A percentile compares a stretch with the other conserved stretches of the same genome.
phyloP scores from a whole-genome alignment of 2,329 filamentous ascomycete genomes.

The Xenoacremonium recifei region DNA sequence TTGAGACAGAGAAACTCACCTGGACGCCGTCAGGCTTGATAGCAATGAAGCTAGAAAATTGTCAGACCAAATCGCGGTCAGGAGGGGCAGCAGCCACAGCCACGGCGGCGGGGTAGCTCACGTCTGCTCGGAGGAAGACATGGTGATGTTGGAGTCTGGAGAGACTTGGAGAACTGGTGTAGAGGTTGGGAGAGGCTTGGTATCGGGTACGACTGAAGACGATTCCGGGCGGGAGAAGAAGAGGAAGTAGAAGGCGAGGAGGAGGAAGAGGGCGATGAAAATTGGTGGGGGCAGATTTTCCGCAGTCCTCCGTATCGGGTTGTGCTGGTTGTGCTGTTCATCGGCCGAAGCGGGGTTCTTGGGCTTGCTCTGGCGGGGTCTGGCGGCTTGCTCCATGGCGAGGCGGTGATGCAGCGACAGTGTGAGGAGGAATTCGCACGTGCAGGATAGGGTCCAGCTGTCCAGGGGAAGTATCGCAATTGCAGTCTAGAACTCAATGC shows the following conservation, averaged over 20 bases:
- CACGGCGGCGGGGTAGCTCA: slow-evolving; percentile 50
- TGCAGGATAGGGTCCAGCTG: too few species aligned
- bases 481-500: too few species aligned
- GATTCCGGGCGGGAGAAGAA: slow-evolving; percentile 28
- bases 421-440: too few species aligned
- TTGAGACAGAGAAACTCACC: slow-evolving; percentile 55
- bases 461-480: too few species aligned
- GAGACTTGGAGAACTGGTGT: slow-evolving; percentile 28
- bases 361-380: slow-evolving; percentile 33
- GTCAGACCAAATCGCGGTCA: slow-evolving; percentile 22
- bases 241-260: slow-evolving; percentile 36
- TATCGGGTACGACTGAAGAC: slow-evolving; percentile 27
- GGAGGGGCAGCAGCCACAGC: slow-evolving; percentile 21
- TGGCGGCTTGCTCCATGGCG: too few species aligned
- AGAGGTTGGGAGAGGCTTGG: slow-evolving; percentile 23
- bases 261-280: slow-evolving; percentile 38
- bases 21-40: slow-evolving; percentile 99
- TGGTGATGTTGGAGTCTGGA: slow-evolving; percentile 44
- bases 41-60: slow-evolving; percentile 84
- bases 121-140: slow-evolving; percentile 82
- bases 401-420: too few species aligned
- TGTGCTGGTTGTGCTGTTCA: slow-evolving; percentile 20
- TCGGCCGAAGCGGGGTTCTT: slow-evolving; percentile 32
- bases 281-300: slow-evolving; percentile 44
- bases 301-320: slow-evolving; percentile 28